Evolutionary conservation across 345 rosid genomes (phyloP).

Genomic region (Populus simonii): DNA sequence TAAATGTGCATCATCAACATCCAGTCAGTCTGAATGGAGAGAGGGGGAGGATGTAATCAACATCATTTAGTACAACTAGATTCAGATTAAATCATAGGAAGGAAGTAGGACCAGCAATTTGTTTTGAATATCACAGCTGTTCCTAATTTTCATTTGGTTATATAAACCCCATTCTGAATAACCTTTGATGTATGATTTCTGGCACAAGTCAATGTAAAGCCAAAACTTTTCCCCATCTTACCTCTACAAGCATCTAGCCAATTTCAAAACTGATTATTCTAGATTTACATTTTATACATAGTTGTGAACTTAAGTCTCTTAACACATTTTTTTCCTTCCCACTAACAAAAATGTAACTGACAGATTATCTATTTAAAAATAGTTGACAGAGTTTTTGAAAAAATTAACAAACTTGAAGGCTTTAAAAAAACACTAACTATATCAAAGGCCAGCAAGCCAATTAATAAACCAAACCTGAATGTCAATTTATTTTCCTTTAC

Average conservation of each 20-base stretch:
- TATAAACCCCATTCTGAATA: not conserved
- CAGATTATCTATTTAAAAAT: not conserved
- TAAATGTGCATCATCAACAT: not conserved
- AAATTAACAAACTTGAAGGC: too few species aligned
- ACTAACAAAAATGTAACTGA: too few species aligned
- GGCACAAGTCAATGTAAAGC: too few species aligned
- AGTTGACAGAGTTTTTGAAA: too few species aligned
- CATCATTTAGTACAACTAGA: too few species aligned
- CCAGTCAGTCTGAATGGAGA: not conserved
- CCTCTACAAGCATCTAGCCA: not conserved
- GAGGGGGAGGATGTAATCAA: too few species aligned
- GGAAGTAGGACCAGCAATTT: not conserved
- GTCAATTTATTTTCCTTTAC: not conserved
- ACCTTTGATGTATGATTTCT: too few species aligned
- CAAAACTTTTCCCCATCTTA: not conserved
- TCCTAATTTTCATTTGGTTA: not conserved
- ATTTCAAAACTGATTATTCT: not conserved
- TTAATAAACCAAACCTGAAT: not conserved
- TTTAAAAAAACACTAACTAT: not conserved
- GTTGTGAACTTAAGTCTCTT: not conserved
- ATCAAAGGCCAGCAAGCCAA: not conserved
- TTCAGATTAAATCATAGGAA: not conserved
- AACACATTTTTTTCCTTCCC: not conserved
- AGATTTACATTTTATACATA: not conserved
- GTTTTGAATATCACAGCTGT: not conserved